Percentiles rank a stretch among this genome's conserved stretches.
phyloP scores from a whole-genome alignment of 2,329 filamentous ascomycete genomes.

The Chrysoporthe deuterocubensis region DNA sequence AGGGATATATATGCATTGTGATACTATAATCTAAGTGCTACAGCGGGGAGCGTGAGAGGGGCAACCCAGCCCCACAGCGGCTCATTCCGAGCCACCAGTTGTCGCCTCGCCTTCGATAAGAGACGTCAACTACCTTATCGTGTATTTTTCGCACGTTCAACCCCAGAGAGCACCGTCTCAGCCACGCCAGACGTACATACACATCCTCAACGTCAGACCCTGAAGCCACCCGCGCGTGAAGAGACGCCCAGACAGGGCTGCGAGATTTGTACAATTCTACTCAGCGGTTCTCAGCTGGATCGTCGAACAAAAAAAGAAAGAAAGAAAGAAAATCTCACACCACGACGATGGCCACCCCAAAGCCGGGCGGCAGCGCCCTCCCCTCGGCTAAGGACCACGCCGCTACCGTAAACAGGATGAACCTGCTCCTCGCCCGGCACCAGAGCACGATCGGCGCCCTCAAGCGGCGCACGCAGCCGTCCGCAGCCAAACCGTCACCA shows the following conservation, averaged over 20 bases:
- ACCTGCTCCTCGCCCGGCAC: conserved; percentile 44
- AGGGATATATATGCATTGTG: background rate
- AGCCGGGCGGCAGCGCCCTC: conserved; percentile 31
- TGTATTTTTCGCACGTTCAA: background rate
- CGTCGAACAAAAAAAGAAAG: background rate
- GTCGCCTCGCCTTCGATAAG: conserved; percentile 4
- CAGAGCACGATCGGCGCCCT: conserved; percentile 39
- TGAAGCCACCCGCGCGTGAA: background rate
- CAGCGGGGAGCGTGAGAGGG: background rate
- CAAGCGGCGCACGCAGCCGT: conserved; percentile 8
- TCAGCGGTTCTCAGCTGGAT: too few species aligned
- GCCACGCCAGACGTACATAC: too few species aligned
- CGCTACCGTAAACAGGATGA: conserved; percentile 47
- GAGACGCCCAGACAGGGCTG: background rate
- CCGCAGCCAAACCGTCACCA: conserved; percentile 20
- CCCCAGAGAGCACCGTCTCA: too few species aligned
- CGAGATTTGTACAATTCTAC: too few species aligned
- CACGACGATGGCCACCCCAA: conserved; percentile 10
- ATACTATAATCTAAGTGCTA: background rate
- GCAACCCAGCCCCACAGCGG: background rate
- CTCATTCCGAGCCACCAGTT: background rate
- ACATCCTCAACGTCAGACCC: too few species aligned
- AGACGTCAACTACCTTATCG: conserved; percentile 14
- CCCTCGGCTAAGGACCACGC: conserved; percentile 45
- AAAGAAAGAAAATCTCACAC: background rate